Conservation (phyloP, 768 basidiomycete genomes). For the Termitomyces sp. region DNA sequence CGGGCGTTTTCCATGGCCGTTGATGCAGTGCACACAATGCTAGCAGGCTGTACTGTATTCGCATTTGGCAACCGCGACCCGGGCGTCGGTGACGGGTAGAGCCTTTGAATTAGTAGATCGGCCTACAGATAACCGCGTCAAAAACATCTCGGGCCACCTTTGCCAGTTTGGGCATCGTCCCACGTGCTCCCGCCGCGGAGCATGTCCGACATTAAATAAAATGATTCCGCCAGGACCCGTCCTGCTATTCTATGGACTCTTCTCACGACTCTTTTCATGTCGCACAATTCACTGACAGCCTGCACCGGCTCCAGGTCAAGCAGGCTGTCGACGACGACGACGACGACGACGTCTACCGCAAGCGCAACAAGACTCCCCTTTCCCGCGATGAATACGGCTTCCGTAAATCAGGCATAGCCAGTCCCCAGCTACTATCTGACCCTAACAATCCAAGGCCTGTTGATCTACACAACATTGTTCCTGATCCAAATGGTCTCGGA, state of each 20-base stretch:
- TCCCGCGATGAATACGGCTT: conserved; percentile 82
- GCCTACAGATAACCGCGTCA: conserved; percentile 17
- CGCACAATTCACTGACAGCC: conserved; percentile 39
- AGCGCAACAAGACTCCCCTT: conserved; percentile 25
- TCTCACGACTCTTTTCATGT: conserved; percentile 23
- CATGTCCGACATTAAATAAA: conserved; percentile 5
- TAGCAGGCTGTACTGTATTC: conserved; percentile 37
- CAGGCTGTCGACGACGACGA: conserved; percentile 8
- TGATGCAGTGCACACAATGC: conserved; percentile 35
- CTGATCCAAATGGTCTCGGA: conserved; percentile 76
- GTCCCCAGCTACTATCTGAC: conserved; percentile 42
- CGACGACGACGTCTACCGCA: conserved; percentile 5
- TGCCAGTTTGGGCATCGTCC: conserved; percentile 10
- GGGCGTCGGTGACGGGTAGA: conserved; percentile 22
- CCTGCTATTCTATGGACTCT: conserved; percentile 8
- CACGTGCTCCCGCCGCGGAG: conserved; percentile 14
- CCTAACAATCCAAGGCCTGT: conserved; percentile 31
- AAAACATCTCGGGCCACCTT: conserved; percentile 14
- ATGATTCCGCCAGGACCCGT: conserved; percentile 7
- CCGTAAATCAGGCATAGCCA: conserved; percentile 64
- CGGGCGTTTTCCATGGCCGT: conserved; percentile 45
- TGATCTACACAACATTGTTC: conserved; percentile 34
- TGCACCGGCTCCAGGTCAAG: conserved; percentile 43
- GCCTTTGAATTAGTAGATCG: conserved; percentile 34
- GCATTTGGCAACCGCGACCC: conserved; percentile 45